These are phyloP conservation scores for Cardamine chenopodiifolia DNA, from an alignment of 345 rosid genomes.

Conservation along the genomic window DNA sequence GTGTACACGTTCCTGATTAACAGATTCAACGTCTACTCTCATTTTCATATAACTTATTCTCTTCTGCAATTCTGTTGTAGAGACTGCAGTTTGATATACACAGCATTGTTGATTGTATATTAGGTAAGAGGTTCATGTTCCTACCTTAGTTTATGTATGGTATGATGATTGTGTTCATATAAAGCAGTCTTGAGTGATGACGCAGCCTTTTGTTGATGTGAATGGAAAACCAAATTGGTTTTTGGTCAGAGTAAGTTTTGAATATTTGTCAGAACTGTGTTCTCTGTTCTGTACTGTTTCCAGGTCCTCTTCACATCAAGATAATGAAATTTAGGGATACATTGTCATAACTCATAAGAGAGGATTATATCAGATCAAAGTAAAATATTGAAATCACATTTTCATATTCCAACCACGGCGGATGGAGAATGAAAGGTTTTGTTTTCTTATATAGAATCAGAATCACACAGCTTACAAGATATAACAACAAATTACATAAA, in stretches of 20 bases:
- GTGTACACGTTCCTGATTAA: conserved; percentile 47
- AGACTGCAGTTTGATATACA: conserved; percentile 3
- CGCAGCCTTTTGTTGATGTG: conserved; percentile 14
- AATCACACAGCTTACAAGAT: conserved; percentile 37
- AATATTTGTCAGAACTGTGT: background rate
- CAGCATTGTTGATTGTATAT: conserved; percentile 26
- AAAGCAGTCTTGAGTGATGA: background rate
- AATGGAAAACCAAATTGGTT: background rate
- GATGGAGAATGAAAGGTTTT: conserved; percentile 40
- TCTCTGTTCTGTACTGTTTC: background rate
- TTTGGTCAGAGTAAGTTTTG: background rate
- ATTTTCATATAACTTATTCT: background rate
- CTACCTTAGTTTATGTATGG: conserved; percentile 13
- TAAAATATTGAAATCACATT: conserved; percentile 29
- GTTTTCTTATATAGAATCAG: conserved; percentile 37
- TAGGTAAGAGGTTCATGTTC: background rate
- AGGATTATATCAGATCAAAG: conserved; percentile 28
- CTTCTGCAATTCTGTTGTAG: conserved; percentile 11
- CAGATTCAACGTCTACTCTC: conserved; percentile 8
- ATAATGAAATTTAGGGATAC: background rate
- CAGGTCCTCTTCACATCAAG: background rate
- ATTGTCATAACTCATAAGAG: background rate
- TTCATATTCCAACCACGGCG: conserved; percentile 40
- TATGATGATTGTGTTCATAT: conserved; percentile 11
- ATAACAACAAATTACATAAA: conserved; percentile 28